phyloP scores from a whole-genome alignment of 257 asterid species.

The Solanum bulbocastanum region DNA sequence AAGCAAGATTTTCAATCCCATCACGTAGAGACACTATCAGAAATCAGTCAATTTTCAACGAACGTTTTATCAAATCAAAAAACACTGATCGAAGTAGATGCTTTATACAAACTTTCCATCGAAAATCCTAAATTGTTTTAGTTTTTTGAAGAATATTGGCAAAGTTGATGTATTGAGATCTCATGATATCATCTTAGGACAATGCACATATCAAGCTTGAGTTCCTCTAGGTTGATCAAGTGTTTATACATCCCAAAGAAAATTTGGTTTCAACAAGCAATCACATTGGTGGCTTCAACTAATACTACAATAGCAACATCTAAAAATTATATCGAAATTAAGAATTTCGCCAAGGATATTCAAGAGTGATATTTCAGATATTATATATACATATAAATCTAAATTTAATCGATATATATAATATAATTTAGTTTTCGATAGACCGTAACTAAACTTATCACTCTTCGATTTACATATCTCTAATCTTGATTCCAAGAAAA shows the following conservation, averaged over 20 bases:
- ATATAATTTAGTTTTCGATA: not conserved
- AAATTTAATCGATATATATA: not conserved
- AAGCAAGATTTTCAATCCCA: not conserved
- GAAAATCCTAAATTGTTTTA: not conserved
- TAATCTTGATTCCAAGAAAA: not conserved
- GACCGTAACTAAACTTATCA: not conserved
- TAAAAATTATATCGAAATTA: not conserved
- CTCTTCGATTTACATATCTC: not conserved
- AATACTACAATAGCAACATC: not conserved
- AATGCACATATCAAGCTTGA: not conserved
- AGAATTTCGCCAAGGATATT: not conserved
- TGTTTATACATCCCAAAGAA: not conserved
- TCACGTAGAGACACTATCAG: not conserved
- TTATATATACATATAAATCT: not conserved
- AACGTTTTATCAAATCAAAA: not conserved
- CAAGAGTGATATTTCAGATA: not conserved
- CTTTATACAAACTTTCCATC: fast-evolving
- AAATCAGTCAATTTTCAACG: not conserved
- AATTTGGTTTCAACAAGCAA: not conserved
- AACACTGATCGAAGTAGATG: not conserved
- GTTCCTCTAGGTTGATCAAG: not conserved
- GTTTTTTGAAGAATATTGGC: not conserved
- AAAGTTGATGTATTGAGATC: not conserved
- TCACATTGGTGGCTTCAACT: not conserved
- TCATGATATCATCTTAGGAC: not conserved